phyloP scores from a whole-genome alignment of 805 yeast genomes.

The Barnettozyma populi region DNA sequence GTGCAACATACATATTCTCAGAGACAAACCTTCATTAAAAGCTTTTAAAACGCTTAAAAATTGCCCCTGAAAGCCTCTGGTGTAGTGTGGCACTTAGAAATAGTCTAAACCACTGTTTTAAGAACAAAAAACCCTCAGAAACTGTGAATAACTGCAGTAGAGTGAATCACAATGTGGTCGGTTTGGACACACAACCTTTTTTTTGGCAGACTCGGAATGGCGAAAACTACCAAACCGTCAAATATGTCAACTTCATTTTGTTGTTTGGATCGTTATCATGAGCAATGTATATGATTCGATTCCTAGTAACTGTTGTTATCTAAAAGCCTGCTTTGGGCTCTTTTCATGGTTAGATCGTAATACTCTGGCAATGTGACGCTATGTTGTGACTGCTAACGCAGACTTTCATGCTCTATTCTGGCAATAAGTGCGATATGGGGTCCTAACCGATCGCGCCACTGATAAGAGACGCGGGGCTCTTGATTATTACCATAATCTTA shows the following conservation, averaged over 20 bases:
- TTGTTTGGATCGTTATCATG: background rate
- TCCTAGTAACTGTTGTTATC: too few species aligned
- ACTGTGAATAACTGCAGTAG: too few species aligned
- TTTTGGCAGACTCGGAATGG: background rate
- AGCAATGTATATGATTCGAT: too few species aligned
- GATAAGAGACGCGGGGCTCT: background rate
- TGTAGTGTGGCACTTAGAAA: too few species aligned
- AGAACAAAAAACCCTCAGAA: too few species aligned
- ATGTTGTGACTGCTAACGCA: background rate
- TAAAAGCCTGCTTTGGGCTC: too few species aligned
- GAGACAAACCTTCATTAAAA: background rate
- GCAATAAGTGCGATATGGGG: background rate
- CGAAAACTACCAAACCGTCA: background rate
- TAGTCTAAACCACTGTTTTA: too few species aligned
- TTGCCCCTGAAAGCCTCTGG: too few species aligned
- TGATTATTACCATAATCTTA: too few species aligned
- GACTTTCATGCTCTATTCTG: background rate
- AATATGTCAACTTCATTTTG: background rate
- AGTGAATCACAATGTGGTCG: too few species aligned
- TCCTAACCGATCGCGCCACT: background rate
- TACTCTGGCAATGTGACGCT: background rate
- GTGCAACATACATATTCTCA: background rate
- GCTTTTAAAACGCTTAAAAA: too few species aligned
- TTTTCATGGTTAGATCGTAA: too few species aligned
- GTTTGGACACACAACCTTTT: background rate